Evolutionary conservation across 805 yeast genomes (phyloP), one percentile per base, ranked within the genome.

Genomic region (Nakazawaea populi): DNA sequence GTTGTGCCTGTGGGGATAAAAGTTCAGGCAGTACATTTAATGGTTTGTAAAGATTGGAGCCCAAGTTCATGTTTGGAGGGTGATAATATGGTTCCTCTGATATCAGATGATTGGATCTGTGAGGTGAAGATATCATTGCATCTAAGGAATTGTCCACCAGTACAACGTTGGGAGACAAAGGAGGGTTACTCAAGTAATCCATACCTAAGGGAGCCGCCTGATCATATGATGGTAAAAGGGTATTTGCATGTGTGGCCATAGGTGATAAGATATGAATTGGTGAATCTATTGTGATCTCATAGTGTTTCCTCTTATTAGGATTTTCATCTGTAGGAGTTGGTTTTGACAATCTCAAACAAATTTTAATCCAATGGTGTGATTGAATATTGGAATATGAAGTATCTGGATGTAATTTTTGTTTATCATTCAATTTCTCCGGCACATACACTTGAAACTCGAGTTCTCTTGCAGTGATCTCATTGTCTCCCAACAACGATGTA

Each of bases 281-380:
- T 2, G 97, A 88, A 66, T 94, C 99, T 51, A 94, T 92, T 52
- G 89, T 83, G 43, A 94, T 87, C 69, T 94, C 99, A 63, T 87
- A 94, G 63, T 90, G 97, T 63, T 91, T 94, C 44, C 96, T 73
- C 62, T 88, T 88, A 6, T 54, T 47, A 2, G 69, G 67, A 39
- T 67, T 64, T 28, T 64, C 70, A 43, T 71, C 68, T 1, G 74
- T 72, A 2, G 82, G 78, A 42, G 86, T 83, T n/a, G 74, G 62
- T 56, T 77, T 80, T 5, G 96, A 87, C 39, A 94, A 72, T 47
- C 98, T 71, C 48, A 94, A 69, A 55, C 96, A 86, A 12, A 94
- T 77, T 68, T 94, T 94, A 60, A 94, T 83, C 97, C 99, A 94
- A 68, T 94, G 99, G 60, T 88, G 92, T 6, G 94, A 77, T 68